phyloP scores from a whole-genome alignment of 176 grass and related monocot species.

The Oryza nivara region DNA sequence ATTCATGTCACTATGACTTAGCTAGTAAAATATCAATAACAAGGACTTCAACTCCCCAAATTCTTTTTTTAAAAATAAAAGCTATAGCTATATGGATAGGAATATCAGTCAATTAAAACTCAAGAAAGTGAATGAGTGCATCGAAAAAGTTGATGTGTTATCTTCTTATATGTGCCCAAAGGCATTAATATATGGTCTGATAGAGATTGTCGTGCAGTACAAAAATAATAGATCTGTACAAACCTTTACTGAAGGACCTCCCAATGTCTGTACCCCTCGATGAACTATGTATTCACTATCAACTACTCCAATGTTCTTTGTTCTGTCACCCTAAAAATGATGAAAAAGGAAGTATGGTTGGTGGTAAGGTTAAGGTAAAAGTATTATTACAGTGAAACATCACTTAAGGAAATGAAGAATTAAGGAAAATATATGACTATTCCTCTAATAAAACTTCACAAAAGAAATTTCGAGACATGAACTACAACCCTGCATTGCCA shows the following conservation, averaged over 20 bases:
- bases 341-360: constrained; percentile 23
- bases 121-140: not conserved
- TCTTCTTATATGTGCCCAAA: not conserved
- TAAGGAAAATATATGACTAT: not conserved
- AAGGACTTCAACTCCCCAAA: not conserved
- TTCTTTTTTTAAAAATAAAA: not conserved
- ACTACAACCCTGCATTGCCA: constrained; percentile 5
- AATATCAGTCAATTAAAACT: not conserved
- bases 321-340: constrained; percentile 71
- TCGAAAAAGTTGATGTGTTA: not conserved
- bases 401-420: constrained; percentile 7
- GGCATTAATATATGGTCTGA: constrained; percentile 1
- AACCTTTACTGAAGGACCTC: constrained; percentile 67
- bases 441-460: no score
- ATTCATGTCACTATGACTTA: not conserved
- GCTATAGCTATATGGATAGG: constrained; percentile 1
- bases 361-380: not conserved
- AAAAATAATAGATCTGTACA: constrained; percentile 35
- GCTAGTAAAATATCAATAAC: not conserved
- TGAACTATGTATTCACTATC: constrained; percentile 89
- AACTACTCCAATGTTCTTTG: constrained; percentile 72
- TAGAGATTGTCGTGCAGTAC: constrained; percentile 23
- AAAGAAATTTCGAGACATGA: not conserved
- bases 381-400: not conserved
- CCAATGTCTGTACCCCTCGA: constrained; percentile 75